Conservation (phyloP, 2,329 filamentous ascomycete genomes). For the Sporothrix curviconia region DNA sequence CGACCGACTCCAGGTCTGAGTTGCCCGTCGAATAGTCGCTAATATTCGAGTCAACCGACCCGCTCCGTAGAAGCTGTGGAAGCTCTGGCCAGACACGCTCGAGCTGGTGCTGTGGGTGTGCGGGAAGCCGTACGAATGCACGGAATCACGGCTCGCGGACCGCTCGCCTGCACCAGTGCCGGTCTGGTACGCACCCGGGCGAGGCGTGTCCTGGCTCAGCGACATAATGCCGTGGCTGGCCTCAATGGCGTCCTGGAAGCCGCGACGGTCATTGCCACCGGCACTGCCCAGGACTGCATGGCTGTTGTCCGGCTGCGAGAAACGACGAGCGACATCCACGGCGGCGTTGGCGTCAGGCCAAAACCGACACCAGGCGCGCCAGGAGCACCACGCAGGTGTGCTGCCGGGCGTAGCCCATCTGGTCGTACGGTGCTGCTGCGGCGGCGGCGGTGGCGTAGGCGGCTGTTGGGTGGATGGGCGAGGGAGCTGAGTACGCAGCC, state of each 20-base stretch:
- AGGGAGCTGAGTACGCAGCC: slow-evolving; percentile 39
- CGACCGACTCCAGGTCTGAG: slow-evolving; percentile 65
- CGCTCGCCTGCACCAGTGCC: no score
- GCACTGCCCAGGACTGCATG: no score
- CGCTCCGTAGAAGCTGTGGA: slow-evolving; percentile 88
- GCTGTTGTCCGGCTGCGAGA: slow-evolving; percentile 2
- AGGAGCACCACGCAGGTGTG: slow-evolving; percentile 54
- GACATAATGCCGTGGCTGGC: slow-evolving; percentile 91
- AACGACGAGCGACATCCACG: slow-evolving; percentile 7
- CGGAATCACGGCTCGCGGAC: slow-evolving; percentile 66
- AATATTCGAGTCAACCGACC: slow-evolving; percentile 25
- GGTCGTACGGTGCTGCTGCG: slow-evolving; percentile 65
- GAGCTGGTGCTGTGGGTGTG: slow-evolving; percentile 78
- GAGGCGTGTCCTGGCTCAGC: slow-evolving; percentile 89
- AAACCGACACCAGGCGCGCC: slow-evolving; percentile 40
- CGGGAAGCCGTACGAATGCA: slow-evolving; percentile 88
- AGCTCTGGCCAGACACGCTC: slow-evolving; percentile 76
- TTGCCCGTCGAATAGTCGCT: slow-evolving; percentile 60
- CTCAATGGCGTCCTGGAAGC: slow-evolving; percentile 84
- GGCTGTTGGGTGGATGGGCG: slow-evolving; percentile 49
- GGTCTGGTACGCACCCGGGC: slow-evolving; percentile 75
- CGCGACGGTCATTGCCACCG: slow-evolving; percentile 54
- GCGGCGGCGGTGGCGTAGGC: slow-evolving; percentile 37
- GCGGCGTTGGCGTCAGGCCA: background rate
- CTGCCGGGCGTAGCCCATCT: slow-evolving; percentile 67